Evolutionary conservation across 345 rosid genomes (phyloP).

Genomic region (Bruguiera gymnorhiza): DNA sequence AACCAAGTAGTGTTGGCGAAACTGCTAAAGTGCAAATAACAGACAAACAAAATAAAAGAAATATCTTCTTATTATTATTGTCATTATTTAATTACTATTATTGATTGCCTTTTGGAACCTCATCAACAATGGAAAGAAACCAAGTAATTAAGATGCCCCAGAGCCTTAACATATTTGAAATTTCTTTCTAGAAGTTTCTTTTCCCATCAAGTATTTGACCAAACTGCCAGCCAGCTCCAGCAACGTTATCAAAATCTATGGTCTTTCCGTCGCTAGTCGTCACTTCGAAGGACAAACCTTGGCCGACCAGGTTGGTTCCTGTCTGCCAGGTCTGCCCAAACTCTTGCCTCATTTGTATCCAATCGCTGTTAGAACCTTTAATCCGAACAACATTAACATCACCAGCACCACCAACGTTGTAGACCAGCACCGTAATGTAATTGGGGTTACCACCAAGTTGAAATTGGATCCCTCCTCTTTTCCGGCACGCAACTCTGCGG

Average conservation of each 20-base stretch:
- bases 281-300: conserved; percentile 44
- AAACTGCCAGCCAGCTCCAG: conserved; percentile 37
- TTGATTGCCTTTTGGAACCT: too few relatives aligned
- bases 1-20: too few relatives aligned
- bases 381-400: conserved; percentile 55
- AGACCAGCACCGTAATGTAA: conserved; percentile 61
- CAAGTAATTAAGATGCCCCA: neutral
- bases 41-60: too few relatives aligned
- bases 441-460: conserved; percentile 27
- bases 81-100: too few relatives aligned
- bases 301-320: conserved; percentile 27
- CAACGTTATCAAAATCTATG: conserved; percentile 33
- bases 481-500: conserved; percentile 42
- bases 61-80: too few relatives aligned
- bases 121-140: neutral
- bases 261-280: conserved; percentile 41
- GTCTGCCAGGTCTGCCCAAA: conserved; percentile 62
- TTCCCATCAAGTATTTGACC: conserved; percentile 40
- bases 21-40: too few relatives aligned
- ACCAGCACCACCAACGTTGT: conserved; percentile 78
- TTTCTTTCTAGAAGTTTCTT: conserved; percentile 26
- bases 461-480: conserved; percentile 34
- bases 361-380: conserved; percentile 39
- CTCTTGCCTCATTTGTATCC: conserved; percentile 45
- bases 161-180: conserved; percentile 15